Percentiles rank a stretch among this genome's conserved stretches.
Evolutionary conservation across 352 stramenopile species (phyloP).

Genomic region (Pythium aquatile): DNA sequence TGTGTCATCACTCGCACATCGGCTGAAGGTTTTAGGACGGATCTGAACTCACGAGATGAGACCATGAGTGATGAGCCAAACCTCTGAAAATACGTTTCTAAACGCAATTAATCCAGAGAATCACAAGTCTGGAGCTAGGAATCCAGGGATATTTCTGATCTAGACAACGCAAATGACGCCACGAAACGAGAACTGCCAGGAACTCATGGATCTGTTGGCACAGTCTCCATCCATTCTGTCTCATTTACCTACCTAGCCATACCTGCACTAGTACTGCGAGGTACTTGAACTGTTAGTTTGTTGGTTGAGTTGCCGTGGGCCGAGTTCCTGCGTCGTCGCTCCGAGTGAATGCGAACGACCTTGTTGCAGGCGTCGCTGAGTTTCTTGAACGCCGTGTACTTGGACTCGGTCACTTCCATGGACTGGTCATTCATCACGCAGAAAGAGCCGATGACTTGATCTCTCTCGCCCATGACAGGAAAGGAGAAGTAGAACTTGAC

Average conservation of each 20-base stretch:
- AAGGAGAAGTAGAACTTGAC: conserved; percentile 71
- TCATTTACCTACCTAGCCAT: too few species aligned
- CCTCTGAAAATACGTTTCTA: too few species aligned
- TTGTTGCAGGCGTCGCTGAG: conserved; percentile 27
- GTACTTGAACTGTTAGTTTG: too few species aligned
- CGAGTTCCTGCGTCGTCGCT: neutral
- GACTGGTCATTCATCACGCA: conserved; percentile 50
- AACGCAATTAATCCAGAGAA: too few species aligned
- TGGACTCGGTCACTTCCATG: conserved; percentile 42
- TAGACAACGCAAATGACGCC: too few species aligned
- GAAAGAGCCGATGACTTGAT: conserved; percentile 50
- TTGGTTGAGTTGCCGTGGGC: too few species aligned
- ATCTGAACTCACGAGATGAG: neutral
- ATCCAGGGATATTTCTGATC: too few species aligned
- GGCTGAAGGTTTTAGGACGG: neutral
- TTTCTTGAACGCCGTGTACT: conserved; percentile 53
- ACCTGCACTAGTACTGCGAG: too few species aligned
- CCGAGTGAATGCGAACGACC: neutral
- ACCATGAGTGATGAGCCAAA: neutral
- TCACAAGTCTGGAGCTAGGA: too few species aligned
- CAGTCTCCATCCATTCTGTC: too few species aligned
- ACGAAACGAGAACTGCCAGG: too few species aligned
- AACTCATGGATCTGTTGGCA: too few species aligned
- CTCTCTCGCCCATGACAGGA: conserved; percentile 39
- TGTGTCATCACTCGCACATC: neutral